A percentile compares a stretch with the other conserved stretches of the same genome.
Conservation (phyloP, 352 stramenopile genomes). For the Pythium plurisporium region DNA sequence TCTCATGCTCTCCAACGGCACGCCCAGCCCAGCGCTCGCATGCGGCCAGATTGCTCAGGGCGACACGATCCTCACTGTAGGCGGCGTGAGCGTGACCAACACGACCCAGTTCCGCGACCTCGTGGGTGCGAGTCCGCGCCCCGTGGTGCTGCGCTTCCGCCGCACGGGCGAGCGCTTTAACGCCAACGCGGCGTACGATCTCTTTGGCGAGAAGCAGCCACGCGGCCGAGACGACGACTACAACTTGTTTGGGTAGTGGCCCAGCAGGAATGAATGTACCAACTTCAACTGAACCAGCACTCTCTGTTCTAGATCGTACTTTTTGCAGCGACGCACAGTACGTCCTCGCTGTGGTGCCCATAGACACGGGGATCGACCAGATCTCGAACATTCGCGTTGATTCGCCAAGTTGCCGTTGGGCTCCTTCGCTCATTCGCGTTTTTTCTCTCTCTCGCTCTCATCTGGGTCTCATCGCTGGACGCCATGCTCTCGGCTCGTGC, state of each 20-base stretch:
- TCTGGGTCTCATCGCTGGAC: background rate
- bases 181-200: slow-evolving; percentile 39
- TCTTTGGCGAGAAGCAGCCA: slow-evolving; percentile 59
- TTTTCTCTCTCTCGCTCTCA: background rate
- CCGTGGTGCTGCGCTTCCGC: slow-evolving; percentile 68
- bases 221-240: background rate
- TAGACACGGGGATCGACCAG: background rate
- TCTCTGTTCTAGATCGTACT: slow-evolving; percentile 9
- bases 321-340: background rate
- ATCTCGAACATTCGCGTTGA: slow-evolving; percentile 13
- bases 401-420: background rate
- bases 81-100: slow-evolving; percentile 52
- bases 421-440: background rate
- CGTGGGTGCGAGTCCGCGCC: slow-evolving; percentile 48
- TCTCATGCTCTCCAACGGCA: slow-evolving; percentile 37
- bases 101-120: slow-evolving; percentile 74
- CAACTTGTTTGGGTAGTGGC: slow-evolving; percentile 22
- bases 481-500: slow-evolving; percentile 1
- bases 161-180: slow-evolving; percentile 36
- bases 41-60: slow-evolving; percentile 50
- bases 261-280: background rate
- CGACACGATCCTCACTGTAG: slow-evolving; percentile 72
- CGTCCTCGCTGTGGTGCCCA: too few relatives aligned
- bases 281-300: slow-evolving; percentile 5
- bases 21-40: slow-evolving; percentile 36